Percentiles rank a stretch among this genome's conserved stretches.
phyloP scores from a whole-genome alignment of 176 grass and related monocot genomes.

The Poa annua region DNA sequence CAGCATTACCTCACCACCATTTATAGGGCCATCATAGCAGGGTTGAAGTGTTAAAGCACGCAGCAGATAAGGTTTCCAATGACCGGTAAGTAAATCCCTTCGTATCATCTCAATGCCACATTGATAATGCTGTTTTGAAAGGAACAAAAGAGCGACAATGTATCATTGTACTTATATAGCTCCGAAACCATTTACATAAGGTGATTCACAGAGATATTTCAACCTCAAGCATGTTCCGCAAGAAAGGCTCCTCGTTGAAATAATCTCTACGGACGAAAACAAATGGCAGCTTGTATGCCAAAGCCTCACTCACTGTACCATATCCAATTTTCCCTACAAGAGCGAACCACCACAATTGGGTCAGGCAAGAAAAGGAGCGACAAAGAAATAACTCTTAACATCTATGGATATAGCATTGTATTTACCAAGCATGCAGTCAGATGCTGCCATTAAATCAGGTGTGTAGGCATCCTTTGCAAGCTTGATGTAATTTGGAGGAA shows the following conservation, averaged over 20 bases:
- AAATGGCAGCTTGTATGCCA: slow-evolving; percentile 96
- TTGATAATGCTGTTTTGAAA: slow-evolving; percentile 78
- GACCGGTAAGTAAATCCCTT: slow-evolving; percentile 93
- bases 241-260: slow-evolving; percentile 98
- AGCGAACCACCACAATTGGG: slow-evolving; percentile 1
- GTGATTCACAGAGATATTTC: slow-evolving; percentile 24
- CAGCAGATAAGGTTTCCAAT: slow-evolving; percentile 95
- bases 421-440: slow-evolving; percentile 99
- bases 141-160: slow-evolving; percentile 16
- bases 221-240: slow-evolving; percentile 99
- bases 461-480: slow-evolving; percentile 95
- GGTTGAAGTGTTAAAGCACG: slow-evolving; percentile 81
- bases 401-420: slow-evolving; percentile 7
- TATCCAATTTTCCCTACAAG: slow-evolving; percentile 96
- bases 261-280: slow-evolving; percentile 96
- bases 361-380: slow-evolving; percentile 20
- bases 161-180: slow-evolving; percentile 31
- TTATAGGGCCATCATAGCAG: slow-evolving; percentile 77
- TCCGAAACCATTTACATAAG: slow-evolving; percentile 14
- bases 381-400: slow-evolving; percentile 11
- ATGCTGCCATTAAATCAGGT: slow-evolving; percentile 97
- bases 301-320: slow-evolving; percentile 92
- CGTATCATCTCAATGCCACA: slow-evolving; percentile 99
- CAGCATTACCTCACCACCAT: slow-evolving; percentile 82
- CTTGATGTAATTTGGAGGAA: slow-evolving; percentile 92